Base-by-base conservation (phyloP, 805 yeast genomes). In the Candida tibetensis region DNA sequence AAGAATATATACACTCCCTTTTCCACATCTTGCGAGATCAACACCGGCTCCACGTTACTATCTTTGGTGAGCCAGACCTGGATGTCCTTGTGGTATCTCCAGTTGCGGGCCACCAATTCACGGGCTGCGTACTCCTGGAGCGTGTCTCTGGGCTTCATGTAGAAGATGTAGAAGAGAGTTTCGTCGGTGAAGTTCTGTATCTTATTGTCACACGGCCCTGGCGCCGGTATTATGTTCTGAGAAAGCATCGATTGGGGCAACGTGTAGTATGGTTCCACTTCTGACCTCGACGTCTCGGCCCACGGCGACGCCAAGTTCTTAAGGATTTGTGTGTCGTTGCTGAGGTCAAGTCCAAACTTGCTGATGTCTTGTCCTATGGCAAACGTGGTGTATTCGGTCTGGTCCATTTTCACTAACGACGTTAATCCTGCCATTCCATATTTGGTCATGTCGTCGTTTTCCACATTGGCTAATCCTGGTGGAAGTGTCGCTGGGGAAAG, bases 51-150 rank as follows among this genome's bases (percentile, higher is more conserved):
- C 44, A 81, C 81, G 51, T 79, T 78, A 19, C 95, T 85, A 53
- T 89, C 96, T 61, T 93, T 93, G 9, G 99, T 93, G 42, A 93
- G 68, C 99, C 99, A 93, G 36, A 93, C 89, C 66, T 90, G 95
- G 40, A 93, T 75, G 44, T 88, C 95, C 64, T 89, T 91, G 64
- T 93, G 99, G 56, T 86, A 93, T 49, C 98, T 77, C 99, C 99
- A 93, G 64, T 91, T 93, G 52, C 99, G 75, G 45, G 81, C 81
- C 52, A 88, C 87, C 49, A 93, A 74, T 60, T 91, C 98, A 42
- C 91, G 72, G 4, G 97, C 95, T 4, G 95, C 95, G 40, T 89
- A 76, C 58, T 93, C 99, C 62, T 93, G 99, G 58, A 91, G 70
- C 3, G 88, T 80, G 57, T 93, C 97, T 38, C 88, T 81, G 4